Evolutionary conservation across 805 yeast species (phyloP), one percentile per base, ranked within the genome.

Genomic region (Candida coleopterorum): DNA sequence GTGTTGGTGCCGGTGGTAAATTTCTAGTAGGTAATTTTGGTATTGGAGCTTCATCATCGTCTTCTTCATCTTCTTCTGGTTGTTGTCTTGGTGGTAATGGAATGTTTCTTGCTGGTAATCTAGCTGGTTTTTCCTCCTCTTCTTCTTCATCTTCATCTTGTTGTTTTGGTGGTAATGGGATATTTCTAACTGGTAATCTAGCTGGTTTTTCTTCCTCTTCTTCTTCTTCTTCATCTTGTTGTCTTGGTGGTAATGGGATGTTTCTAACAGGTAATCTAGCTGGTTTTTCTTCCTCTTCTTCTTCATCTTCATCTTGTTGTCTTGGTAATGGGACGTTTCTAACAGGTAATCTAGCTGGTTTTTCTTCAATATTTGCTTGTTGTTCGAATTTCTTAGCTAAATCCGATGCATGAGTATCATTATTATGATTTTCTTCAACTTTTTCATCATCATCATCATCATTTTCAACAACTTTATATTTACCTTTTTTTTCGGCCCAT

Each of bases 401-500:
- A 8, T 47, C 46, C 18, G 42, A 32, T 10, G 43, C 35, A 41
- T 45, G 47, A n/a, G 38, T 24, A 9, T 18, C 21, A 25, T 14
- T 23, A 24, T 18, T 32, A 16, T 17, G 26, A 7, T 27, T 34
- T 11, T 46, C 21, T 2, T 43, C 38, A 21, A 15, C 25, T 3
- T 25, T 17, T 26, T 17, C 24, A 10, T 44, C 45, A 18, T 59
- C 40, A 20, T 52, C 61, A 4, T 50, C 49, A 9, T 46, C 48
- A 4, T 48, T 35, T 10, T 50, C 48, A 32, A 65, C 75, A 30
- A 65, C 62, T 47, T 70, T 74, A 49, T 68, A 77, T 55, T 79
- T 72, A 32, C 87, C 95, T 53, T 81, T 78, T 64, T 81, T 84
- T 55, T 84, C 96, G 17, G 96, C 97, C 97, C 97, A 88, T 20